Percentiles rank a stretch among this genome's conserved stretches.
phyloP scores from a whole-genome alignment of 495 filamentous ascomycete species.

The Pyrenula aspistea region DNA sequence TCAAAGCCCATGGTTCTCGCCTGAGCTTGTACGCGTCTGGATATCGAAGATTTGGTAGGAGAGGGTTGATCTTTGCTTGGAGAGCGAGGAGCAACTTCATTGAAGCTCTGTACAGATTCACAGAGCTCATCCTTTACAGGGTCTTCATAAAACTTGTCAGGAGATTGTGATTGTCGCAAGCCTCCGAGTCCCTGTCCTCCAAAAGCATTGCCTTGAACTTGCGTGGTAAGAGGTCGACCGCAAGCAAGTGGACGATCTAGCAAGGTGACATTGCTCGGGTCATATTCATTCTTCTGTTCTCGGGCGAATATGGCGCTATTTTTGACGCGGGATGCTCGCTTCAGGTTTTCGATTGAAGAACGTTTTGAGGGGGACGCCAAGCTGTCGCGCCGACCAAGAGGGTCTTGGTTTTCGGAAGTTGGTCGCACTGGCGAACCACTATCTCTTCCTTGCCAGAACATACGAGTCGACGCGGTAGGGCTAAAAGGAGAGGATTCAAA shows the following conservation, averaged over 20 bases:
- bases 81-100: constrained; percentile 25
- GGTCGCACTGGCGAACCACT: constrained; percentile 46
- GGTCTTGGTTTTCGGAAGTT: constrained; percentile 52
- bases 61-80: constrained; percentile 66
- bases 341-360: constrained; percentile 84
- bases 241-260: constrained; percentile 68
- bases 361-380: constrained; percentile 61
- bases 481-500: constrained; percentile 66
- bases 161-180: constrained; percentile 12
- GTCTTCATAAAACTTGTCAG: constrained; percentile 2
- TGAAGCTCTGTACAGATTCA: constrained; percentile 5
- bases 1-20: constrained; percentile 50
- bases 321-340: constrained; percentile 86
- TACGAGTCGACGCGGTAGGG: constrained; percentile 56
- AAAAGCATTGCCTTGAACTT: constrained; percentile 53
- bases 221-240: constrained; percentile 40
- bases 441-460: constrained; percentile 79
- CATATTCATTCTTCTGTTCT: constrained; percentile 80
- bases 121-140: constrained; percentile 13
- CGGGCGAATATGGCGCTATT: constrained; percentile 92
- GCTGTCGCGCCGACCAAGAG: constrained; percentile 42
- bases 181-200: constrained; percentile 32
- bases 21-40: constrained; percentile 56
- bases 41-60: constrained; percentile 77
- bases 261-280: constrained; percentile 61